These are phyloP conservation scores for Amanita subjunquillea DNA, from an alignment of 768 basidiomycete species.

Conservation along the genomic window DNA sequence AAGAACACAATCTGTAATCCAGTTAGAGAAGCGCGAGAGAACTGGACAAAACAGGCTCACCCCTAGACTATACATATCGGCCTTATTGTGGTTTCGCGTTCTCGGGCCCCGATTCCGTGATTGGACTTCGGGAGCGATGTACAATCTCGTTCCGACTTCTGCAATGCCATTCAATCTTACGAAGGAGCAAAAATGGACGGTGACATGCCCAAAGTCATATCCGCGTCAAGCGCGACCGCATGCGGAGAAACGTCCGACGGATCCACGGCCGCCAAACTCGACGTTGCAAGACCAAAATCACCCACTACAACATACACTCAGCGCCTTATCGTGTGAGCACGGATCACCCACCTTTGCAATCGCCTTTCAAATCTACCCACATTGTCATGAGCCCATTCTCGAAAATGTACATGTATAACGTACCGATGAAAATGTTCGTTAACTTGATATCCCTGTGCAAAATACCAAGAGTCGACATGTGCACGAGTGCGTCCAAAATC, in stretches of 20 bases:
- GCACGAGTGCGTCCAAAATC: slow-evolving; percentile 79
- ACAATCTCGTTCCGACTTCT: slow-evolving; percentile 88
- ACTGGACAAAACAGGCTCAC: slow-evolving; percentile 29
- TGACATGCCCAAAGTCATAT: slow-evolving; percentile 63
- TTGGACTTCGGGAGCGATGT: slow-evolving; percentile 89
- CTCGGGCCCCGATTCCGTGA: slow-evolving; percentile 51
- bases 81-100: slow-evolving; percentile 61
- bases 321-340: background rate
- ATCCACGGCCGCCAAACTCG: slow-evolving; percentile 69
- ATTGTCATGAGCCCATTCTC: background rate
- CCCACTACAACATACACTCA: slow-evolving; percentile 42
- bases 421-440: slow-evolving; percentile 91
- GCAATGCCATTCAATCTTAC: background rate
- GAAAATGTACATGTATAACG: slow-evolving; percentile 9
- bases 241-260: slow-evolving; percentile 53
- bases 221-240: slow-evolving; percentile 37
- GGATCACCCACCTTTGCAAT: slow-evolving; percentile 51
- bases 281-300: slow-evolving; percentile 88
- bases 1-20: slow-evolving; percentile 79
- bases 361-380: slow-evolving; percentile 60
- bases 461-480: slow-evolving; percentile 85
- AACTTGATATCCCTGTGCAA: slow-evolving; percentile 86
- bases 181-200: background rate
- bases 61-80: slow-evolving; percentile 92
- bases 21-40: background rate